These are phyloP conservation scores for Termitomyces sp. DNA, from an alignment of 768 basidiomycete species.

Conservation along the genomic window DNA sequence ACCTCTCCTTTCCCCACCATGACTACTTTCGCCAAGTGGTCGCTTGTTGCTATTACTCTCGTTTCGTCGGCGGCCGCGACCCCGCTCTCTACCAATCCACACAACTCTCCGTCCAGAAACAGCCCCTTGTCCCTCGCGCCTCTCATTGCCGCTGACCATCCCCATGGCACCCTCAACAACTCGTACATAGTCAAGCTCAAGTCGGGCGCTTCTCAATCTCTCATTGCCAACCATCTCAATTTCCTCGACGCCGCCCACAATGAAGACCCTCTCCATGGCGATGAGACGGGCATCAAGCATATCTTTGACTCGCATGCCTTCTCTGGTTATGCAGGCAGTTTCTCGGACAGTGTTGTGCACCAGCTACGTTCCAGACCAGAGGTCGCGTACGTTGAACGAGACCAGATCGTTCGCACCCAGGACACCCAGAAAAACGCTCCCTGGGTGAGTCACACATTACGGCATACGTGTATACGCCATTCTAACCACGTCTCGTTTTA, in stretches of 20 bases:
- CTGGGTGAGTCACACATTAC: constrained; percentile 63
- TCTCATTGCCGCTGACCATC: constrained; percentile 52
- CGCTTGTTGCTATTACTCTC: constrained; percentile 37
- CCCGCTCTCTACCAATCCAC: constrained; percentile 47
- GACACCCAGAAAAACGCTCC: constrained; percentile 73
- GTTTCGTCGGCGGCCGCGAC: constrained; percentile 35
- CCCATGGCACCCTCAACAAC: constrained; percentile 76
- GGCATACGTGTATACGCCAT: neutral
- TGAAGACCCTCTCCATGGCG: constrained; percentile 48
- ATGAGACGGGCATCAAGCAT: constrained; percentile 59
- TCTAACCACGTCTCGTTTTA: constrained; percentile 31
- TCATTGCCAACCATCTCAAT: constrained; percentile 75
- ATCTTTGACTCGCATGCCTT: constrained; percentile 67
- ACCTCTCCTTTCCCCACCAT: constrained; percentile 34
- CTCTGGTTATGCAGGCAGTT: constrained; percentile 80
- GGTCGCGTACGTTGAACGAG: constrained; percentile 89
- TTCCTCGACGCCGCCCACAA: constrained; percentile 64
- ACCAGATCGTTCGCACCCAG: constrained; percentile 85
- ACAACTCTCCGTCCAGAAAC: constrained; percentile 27
- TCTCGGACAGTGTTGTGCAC: constrained; percentile 66
- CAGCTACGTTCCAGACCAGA: constrained; percentile 81
- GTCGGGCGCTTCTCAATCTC: constrained; percentile 51
- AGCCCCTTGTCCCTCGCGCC: constrained; percentile 58
- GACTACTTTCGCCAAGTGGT: constrained; percentile 39
- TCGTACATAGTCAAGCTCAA: constrained; percentile 95